phyloP scores from a whole-genome alignment of 192 early-diverging fungal species.

The Umbelopsis sp. region DNA sequence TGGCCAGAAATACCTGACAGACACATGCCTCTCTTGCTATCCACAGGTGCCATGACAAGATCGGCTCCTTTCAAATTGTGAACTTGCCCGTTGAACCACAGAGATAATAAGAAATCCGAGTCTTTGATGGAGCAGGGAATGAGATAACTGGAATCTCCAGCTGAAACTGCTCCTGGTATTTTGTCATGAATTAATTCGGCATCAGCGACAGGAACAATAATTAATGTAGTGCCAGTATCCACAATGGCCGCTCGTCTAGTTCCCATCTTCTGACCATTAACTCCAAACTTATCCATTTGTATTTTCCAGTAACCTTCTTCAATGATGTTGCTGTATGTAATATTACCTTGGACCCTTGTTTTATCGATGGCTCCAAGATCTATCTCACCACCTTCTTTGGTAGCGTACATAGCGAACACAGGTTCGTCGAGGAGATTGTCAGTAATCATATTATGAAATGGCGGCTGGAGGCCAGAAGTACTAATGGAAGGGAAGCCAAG shows the following conservation, averaged over 20 bases:
- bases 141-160: slow-evolving; percentile 27
- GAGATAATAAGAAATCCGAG: background rate
- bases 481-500: slow-evolving; percentile 21
- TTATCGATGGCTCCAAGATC: slow-evolving; percentile 56
- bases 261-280: slow-evolving; percentile 27
- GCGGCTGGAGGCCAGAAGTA: slow-evolving; percentile 15
- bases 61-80: slow-evolving; percentile 17
- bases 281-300: slow-evolving; percentile 36
- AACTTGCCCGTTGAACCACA: slow-evolving; percentile 13
- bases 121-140: slow-evolving; percentile 28
- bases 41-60: slow-evolving; percentile 25
- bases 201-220: slow-evolving; percentile 47
- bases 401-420: slow-evolving; percentile 29
- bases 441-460: slow-evolving; percentile 28
- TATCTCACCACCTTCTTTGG: slow-evolving; percentile 26
- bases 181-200: slow-evolving; percentile 46
- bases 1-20: slow-evolving; percentile 38
- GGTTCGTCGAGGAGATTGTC: slow-evolving; percentile 15
- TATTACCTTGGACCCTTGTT: slow-evolving; percentile 52
- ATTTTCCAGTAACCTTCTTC: slow-evolving; percentile 62
- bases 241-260: slow-evolving; percentile 39
- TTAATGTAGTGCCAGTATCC: slow-evolving; percentile 57
- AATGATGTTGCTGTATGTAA: slow-evolving; percentile 53
- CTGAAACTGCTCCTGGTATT: slow-evolving; percentile 39
- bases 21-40: slow-evolving; percentile 27